Evolutionary conservation across 225 moss, liverwort and hornwort species (phyloP), one percentile per base, ranked within the genome.

Genomic region (Physcomitrium patens): DNA sequence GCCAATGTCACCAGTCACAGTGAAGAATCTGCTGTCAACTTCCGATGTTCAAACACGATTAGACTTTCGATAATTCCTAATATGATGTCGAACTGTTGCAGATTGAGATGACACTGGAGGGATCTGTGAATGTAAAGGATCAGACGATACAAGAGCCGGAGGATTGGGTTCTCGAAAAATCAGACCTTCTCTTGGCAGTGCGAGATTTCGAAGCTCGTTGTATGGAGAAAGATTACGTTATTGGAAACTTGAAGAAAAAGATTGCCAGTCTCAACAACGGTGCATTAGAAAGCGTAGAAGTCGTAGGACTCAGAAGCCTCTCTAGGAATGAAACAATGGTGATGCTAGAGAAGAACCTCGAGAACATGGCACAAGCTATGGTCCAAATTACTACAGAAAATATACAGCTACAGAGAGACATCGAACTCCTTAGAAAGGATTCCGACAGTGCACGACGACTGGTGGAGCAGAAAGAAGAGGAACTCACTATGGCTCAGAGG

Each of bases 161-260:
- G 55, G 75, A 72, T 18, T 81, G 83, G 86, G 68, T 68, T 3
- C 20, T 78, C 44, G 80, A 83, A 57, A 83, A 72, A 43, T 75
- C 80, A 6, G 76, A 86, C 54, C 78, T 86, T 20, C 17, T 68
- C 50, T 83, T 74, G 16, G 68, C 80, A 31, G 63, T 73, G 66
- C 80, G 78, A 16, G 72, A 80, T 19, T 65, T 64, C n/a, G 86
- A 80, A 70, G 55, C 53, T 75, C 72, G 60, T 46, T 75, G 59
- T 41, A 42, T 28, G 13, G 77, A 83, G 58, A 83, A 69, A 16
- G 53, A 72, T 13, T 14, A 50, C 8, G 72, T 50, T 9, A 72
- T 86, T 13, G 14, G 58, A 18, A 59, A 46, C 55, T 55, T 86
- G 48, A 75, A 78, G 43, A 70, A 44, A 71, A 72, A 58, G 58